phyloP scores from a whole-genome alignment of 352 stramenopile species.

The Phytopythium delawarense region DNA sequence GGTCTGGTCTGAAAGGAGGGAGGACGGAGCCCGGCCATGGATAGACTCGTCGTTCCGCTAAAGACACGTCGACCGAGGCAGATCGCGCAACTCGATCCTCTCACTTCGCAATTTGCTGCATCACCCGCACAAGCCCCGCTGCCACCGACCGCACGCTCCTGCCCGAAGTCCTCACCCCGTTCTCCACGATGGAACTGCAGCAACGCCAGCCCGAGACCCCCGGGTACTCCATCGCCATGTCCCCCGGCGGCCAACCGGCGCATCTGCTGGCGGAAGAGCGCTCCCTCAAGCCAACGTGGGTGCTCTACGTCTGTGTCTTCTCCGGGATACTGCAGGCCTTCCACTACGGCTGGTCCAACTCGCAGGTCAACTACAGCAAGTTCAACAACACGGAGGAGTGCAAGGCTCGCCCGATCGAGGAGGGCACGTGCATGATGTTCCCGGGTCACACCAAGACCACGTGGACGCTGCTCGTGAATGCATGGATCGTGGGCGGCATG shows the following conservation, averaged over 20 bases:
- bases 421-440: constrained; percentile 48
- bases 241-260: background rate
- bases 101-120: background rate
- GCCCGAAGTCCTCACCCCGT: background rate
- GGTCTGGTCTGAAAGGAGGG: too few species aligned
- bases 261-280: constrained; percentile 1
- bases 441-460: constrained; percentile 28
- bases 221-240: background rate
- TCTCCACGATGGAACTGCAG: background rate
- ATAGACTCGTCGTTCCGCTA: background rate
- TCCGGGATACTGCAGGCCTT: constrained; percentile 25
- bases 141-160: background rate
- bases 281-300: constrained; percentile 11
- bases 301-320: constrained; percentile 29
- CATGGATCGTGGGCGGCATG: constrained; percentile 40
- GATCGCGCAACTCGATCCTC: background rate
- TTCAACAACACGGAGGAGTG: constrained; percentile 35
- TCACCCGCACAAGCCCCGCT: background rate
- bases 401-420: constrained; percentile 11
- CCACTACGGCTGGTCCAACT: constrained; percentile 43
- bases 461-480: constrained; percentile 21
- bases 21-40: too few species aligned
- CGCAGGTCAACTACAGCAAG: constrained; percentile 37
- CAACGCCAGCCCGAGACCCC: background rate
- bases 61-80: background rate